Percentiles rank a stretch among this genome's conserved stretches.
These are phyloP conservation scores for Pythium diclinum DNA, from an alignment of 352 stramenopile species.

Conservation along the genomic window DNA sequence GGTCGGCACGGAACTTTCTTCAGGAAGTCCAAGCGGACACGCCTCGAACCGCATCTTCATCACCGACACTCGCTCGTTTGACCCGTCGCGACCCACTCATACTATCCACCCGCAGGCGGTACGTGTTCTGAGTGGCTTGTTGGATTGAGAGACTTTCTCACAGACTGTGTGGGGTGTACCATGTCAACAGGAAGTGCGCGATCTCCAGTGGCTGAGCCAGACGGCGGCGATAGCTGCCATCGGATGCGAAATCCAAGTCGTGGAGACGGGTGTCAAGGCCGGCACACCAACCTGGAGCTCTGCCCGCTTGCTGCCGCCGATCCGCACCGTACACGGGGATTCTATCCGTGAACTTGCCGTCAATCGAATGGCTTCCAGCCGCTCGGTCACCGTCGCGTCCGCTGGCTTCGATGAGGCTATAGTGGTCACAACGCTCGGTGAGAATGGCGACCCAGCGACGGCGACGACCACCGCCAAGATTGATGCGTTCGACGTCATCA, in stretches of 20 bases:
- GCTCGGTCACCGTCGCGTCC: slow-evolving; percentile 7
- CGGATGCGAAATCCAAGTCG: slow-evolving; percentile 67
- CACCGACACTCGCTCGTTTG: slow-evolving; percentile 38
- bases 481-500: slow-evolving; percentile 74
- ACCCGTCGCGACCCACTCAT: slow-evolving; percentile 24
- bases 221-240: slow-evolving; percentile 53
- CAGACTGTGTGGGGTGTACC: not conserved
- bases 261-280: slow-evolving; percentile 32
- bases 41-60: slow-evolving; percentile 58
- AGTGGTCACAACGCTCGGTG: slow-evolving; percentile 60
- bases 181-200: slow-evolving; percentile 53
- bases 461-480: slow-evolving; percentile 53
- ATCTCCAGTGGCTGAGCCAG: slow-evolving; percentile 61
- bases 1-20: slow-evolving; percentile 53
- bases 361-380: slow-evolving; percentile 13
- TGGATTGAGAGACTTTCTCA: not conserved
- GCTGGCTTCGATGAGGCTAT: slow-evolving; percentile 78
- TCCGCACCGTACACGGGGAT: slow-evolving; percentile 62
- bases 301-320: slow-evolving; percentile 39
- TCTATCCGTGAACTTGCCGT: slow-evolving; percentile 71
- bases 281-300: slow-evolving; percentile 12
- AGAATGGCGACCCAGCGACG: slow-evolving; percentile 32
- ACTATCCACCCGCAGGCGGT: slow-evolving; percentile 47
- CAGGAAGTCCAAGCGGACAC: not conserved
- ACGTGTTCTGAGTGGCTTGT: slow-evolving; percentile 6